Conservation (phyloP, 2,329 filamentous ascomycete genomes). For the Volutella citrinella region DNA sequence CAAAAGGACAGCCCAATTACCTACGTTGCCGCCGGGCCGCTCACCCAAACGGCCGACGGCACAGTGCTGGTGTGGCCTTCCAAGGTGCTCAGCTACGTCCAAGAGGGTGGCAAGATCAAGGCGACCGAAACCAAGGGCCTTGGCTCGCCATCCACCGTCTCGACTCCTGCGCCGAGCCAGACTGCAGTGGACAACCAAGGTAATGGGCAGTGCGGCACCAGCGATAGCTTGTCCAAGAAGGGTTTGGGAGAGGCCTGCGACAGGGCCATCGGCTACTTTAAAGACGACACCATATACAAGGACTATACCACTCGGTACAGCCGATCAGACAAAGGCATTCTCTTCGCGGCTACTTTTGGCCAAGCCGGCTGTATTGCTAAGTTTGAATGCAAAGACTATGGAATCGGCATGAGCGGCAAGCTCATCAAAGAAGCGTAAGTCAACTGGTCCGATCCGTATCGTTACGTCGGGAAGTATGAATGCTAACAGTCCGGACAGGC, state of each 20-base stretch:
- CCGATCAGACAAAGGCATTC: slow-evolving; percentile 1
- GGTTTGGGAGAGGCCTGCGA: slow-evolving; percentile 2
- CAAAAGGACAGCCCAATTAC: neutral
- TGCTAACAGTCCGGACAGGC: neutral
- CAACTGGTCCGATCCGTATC: neutral
- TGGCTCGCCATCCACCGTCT: slow-evolving; percentile 1
- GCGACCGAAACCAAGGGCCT: neutral
- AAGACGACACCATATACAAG: slow-evolving; percentile 4
- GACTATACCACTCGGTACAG: slow-evolving; percentile 2
- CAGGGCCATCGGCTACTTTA: slow-evolving; percentile 1
- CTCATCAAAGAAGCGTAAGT: slow-evolving; percentile 8
- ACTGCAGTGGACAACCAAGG: slow-evolving; percentile 3
- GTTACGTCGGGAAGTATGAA: too few relatives aligned
- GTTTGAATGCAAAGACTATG: slow-evolving; percentile 6
- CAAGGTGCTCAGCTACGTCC: neutral
- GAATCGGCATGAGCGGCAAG: slow-evolving; percentile 3
- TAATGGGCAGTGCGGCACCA: slow-evolving; percentile 1
- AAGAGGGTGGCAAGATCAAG: too few relatives aligned
- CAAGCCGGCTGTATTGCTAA: slow-evolving; percentile 3
- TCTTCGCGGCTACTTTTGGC: slow-evolving; percentile 1
- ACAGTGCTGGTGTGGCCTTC: neutral
- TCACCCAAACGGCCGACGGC: neutral
- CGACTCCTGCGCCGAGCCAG: slow-evolving; percentile 4
- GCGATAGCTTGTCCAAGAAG: neutral
- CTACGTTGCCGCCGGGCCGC: neutral